phyloP scores from a whole-genome alignment of 176 grass and related monocot genomes.

The Pharus latifolius region DNA sequence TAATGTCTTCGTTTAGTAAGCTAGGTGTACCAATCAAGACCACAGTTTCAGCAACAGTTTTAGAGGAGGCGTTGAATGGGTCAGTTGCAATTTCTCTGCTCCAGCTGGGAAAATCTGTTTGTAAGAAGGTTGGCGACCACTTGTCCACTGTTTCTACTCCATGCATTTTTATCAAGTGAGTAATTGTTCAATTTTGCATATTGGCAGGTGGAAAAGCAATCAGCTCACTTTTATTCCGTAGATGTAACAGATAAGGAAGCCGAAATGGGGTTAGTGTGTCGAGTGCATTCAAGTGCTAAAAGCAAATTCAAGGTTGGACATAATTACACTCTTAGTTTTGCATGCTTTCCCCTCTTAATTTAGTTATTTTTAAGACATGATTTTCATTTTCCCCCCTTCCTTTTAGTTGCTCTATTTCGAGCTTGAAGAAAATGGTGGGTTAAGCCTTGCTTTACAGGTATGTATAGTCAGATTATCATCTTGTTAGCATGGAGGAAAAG shows the following conservation, averaged over 20 bases:
- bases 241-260: conserved; percentile 84
- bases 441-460: conserved; percentile 98
- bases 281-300: conserved; percentile 78
- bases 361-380: neutral
- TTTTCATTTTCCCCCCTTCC: neutral
- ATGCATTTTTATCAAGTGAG: neutral
- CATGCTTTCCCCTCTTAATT: neutral
- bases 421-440: conserved; percentile 82
- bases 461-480: neutral
- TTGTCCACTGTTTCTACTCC: conserved; percentile 8
- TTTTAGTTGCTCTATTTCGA: conserved; percentile 95
- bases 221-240: conserved; percentile 94
- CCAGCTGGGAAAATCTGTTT: conserved; percentile 49
- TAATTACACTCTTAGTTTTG: neutral
- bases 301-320: conserved; percentile 96
- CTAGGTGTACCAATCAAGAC: conserved; percentile 96
- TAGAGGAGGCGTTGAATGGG: conserved; percentile 87
- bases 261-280: conserved; percentile 74
- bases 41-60: conserved; percentile 91
- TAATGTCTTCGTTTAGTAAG: conserved; percentile 52
- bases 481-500: neutral
- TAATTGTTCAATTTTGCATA: conserved; percentile 14
- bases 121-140: conserved; percentile 50
- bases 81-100: conserved; percentile 56
- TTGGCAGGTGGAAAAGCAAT: conserved; percentile 93